These are phyloP conservation scores for Dendrobium officinale DNA, from an alignment of 106 monocot species.

Conservation along the genomic window DNA sequence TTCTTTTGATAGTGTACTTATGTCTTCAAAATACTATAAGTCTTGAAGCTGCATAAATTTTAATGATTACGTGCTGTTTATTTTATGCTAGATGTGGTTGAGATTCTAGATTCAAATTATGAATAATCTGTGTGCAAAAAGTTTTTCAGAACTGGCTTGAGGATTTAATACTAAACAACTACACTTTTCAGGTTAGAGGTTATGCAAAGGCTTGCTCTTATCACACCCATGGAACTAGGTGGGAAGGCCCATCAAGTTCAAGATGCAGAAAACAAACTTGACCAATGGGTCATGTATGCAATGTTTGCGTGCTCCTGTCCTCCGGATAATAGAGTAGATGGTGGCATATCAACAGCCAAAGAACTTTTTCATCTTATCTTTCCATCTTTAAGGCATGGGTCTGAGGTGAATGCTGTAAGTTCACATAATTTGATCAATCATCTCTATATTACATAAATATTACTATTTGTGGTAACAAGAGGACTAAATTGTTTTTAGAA, in stretches of 20 bases:
- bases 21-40: neutral
- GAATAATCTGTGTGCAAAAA: neutral
- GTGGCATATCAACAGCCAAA: conserved; percentile 43
- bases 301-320: conserved; percentile 96
- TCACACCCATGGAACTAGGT: conserved; percentile 82
- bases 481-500: neutral
- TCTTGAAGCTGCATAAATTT: neutral
- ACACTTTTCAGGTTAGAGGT: conserved; percentile 61
- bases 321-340: conserved; percentile 73
- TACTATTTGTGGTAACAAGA: neutral
- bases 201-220: conserved; percentile 61
- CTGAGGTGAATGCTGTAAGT: conserved; percentile 85
- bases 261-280: conserved; percentile 80
- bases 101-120: neutral
- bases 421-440: neutral
- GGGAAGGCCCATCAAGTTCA: conserved; percentile 82
- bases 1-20: neutral
- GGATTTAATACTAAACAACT: neutral
- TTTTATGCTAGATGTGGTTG: neutral
- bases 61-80: neutral
- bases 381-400: conserved; percentile 84
- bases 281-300: conserved; percentile 95
- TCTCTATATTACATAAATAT: neutral
- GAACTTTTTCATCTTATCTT: conserved; percentile 91
- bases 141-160: neutral